A percentile compares a stretch with the other conserved stretches of the same genome.
These are phyloP conservation scores for Sporobolus alterniflorus DNA, from an alignment of 202 grass and related monocot genomes.

Conservation along the genomic window DNA sequence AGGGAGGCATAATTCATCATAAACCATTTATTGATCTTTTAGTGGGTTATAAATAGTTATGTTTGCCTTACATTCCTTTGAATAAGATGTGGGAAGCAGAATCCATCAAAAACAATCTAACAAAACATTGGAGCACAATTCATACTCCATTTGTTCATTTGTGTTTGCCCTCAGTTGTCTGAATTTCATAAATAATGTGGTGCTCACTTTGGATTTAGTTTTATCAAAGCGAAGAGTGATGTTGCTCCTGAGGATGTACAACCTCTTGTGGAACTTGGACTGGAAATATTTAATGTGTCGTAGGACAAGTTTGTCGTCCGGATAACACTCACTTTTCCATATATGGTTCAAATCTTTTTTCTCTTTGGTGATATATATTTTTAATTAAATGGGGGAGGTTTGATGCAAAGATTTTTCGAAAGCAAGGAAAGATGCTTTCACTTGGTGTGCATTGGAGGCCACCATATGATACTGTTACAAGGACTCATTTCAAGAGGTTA, in stretches of 20 bases:
- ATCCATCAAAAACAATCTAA: neutral
- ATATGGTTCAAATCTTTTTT: conserved; percentile 15
- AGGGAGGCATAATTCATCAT: neutral
- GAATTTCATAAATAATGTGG: conserved; percentile 7
- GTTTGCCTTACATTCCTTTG: neutral
- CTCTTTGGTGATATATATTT: conserved; percentile 16
- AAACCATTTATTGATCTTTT: neutral
- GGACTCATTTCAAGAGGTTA: conserved; percentile 94
- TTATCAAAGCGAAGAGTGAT: conserved; percentile 95
- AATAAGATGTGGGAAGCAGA: too few relatives aligned
- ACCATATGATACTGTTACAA: conserved; percentile 84
- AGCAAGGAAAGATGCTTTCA: conserved; percentile 72
- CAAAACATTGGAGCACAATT: neutral
- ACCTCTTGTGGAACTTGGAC: conserved; percentile 73
- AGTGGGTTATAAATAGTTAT: conserved; percentile 12
- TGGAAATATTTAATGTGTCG: conserved; percentile 88
- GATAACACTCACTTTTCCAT: conserved; percentile 54
- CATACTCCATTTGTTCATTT: neutral
- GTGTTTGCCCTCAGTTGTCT: neutral
- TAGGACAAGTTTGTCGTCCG: conserved; percentile 89
- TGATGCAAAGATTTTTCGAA: conserved; percentile 78
- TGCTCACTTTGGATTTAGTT: conserved; percentile 57
- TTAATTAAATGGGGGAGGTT: conserved; percentile 90
- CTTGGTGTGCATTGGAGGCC: conserved; percentile 84
- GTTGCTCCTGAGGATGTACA: conserved; percentile 71